phyloP scores from a whole-genome alignment of 2,329 filamentous ascomycete species.

The Pestalotiopsis sp. region DNA sequence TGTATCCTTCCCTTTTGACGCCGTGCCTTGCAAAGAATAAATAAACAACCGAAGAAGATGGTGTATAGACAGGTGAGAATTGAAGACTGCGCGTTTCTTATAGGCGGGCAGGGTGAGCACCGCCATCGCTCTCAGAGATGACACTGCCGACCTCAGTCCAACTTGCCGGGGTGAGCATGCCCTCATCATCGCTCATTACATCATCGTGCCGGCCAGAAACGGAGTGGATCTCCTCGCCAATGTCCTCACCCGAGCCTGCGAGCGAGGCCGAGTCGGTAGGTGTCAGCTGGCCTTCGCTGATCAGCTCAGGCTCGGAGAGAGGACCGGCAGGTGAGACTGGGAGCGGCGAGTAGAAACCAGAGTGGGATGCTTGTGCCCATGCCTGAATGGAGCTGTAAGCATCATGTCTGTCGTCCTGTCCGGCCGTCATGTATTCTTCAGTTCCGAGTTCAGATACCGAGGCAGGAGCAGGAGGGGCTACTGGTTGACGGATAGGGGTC shows the following conservation, averaged over 20 bases:
- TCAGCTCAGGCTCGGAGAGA: conserved; percentile 52
- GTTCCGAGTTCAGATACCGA: conserved; percentile 42
- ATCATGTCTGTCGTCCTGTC: conserved; percentile 44
- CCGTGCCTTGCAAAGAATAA: conserved; percentile 9
- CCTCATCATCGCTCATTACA: conserved; percentile 62
- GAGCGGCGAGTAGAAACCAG: conserved; percentile 63
- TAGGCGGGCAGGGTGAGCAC: conserved; percentile 31
- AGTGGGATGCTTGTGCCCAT: conserved; percentile 59
- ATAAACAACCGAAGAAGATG: background rate
- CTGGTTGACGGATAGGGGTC: conserved; percentile 11
- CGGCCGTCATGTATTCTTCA: conserved; percentile 56
- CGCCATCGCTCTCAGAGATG: conserved; percentile 57
- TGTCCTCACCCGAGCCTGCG: conserved; percentile 51
- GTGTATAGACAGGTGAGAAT: conserved; percentile 2
- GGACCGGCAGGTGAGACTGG: conserved; percentile 53
- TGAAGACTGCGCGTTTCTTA: conserved; percentile 22
- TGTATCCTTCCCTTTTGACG: background rate
- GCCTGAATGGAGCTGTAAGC: conserved; percentile 66
- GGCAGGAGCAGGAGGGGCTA: conserved; percentile 24
- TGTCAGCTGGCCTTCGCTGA: conserved; percentile 58
- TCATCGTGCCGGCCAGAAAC: conserved; percentile 48
- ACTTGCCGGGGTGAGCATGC: conserved; percentile 61
- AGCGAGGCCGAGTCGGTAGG: conserved; percentile 62
- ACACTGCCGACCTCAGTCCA: conserved; percentile 69
- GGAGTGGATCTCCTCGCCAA: conserved; percentile 45